phyloP scores from a whole-genome alignment of 768 basidiomycete genomes.

The Galerina sulciceps region DNA sequence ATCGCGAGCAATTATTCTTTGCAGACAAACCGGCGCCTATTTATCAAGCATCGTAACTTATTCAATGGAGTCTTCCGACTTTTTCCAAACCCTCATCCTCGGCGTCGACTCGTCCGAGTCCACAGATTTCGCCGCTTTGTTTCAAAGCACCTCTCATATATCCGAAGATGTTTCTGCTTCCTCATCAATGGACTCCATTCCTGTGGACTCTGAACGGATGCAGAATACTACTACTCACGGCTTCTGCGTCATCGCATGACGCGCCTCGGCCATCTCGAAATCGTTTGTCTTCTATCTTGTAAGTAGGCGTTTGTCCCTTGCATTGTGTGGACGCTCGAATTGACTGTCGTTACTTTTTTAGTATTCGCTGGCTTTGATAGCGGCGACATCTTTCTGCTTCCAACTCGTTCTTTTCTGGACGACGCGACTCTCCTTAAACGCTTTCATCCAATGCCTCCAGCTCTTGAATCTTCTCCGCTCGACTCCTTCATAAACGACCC shows the following conservation, averaged over 20 bases:
- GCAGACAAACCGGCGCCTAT: no score
- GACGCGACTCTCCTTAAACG: not conserved
- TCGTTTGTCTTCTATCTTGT: not conserved
- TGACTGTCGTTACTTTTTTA: not conserved
- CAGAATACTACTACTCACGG: not conserved
- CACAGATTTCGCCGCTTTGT: not conserved
- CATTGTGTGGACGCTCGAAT: no score
- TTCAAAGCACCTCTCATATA: not conserved
- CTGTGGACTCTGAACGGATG: not conserved
- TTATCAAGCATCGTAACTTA: no score
- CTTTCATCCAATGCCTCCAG: not conserved
- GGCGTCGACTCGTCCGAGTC: not conserved
- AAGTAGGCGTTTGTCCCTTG: not conserved
- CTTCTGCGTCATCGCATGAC: not conserved
- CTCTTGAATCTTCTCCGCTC: no score
- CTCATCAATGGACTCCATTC: not conserved
- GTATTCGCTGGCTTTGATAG: not conserved
- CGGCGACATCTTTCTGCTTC: not conserved
- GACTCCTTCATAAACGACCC: no score
- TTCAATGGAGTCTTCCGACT: not conserved
- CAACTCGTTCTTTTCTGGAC: not conserved
- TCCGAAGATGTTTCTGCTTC: no score
- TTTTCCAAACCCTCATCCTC: not conserved
- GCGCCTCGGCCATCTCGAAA: not conserved
- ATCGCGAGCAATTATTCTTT: no score